These are phyloP conservation scores for Populus tomentosa DNA, from an alignment of 441 rosid species.

Conservation along the genomic window DNA sequence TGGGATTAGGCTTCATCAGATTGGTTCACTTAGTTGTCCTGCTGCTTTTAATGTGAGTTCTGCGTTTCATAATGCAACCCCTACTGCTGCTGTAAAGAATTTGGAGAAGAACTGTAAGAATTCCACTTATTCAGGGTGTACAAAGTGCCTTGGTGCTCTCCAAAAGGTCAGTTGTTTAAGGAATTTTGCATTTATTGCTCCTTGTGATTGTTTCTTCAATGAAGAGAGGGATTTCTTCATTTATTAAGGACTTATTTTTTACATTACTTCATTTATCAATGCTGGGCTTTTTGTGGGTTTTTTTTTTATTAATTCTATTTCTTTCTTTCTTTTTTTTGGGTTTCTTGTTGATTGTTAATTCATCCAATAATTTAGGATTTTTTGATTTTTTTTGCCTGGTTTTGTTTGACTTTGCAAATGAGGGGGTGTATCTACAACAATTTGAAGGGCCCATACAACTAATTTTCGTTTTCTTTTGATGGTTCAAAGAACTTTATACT, in stretches of 20 bases:
- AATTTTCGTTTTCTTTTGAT: neutral
- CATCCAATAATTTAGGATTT: neutral
- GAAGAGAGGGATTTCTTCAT: neutral
- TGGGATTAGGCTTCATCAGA: conserved; percentile 94
- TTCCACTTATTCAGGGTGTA: conserved; percentile 86
- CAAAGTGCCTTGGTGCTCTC: conserved; percentile 89
- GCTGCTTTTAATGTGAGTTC: conserved; percentile 80
- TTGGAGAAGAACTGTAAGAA: conserved; percentile 86
- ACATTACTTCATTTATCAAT: too few species aligned
- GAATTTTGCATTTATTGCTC: conserved; percentile 12
- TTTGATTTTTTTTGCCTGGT: too few species aligned
- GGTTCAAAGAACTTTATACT: neutral
- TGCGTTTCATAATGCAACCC: conserved; percentile 66
- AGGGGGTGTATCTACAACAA: neutral
- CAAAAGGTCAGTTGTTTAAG: conserved; percentile 57
- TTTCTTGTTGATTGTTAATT: neutral
- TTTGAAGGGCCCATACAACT: neutral
- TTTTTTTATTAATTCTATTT: too few species aligned
- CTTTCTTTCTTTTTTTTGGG: too few species aligned
- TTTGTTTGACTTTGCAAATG: neutral
- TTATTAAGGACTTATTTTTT: neutral
- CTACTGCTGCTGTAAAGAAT: conserved; percentile 81
- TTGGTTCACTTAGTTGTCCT: conserved; percentile 89
- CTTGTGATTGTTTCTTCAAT: neutral
- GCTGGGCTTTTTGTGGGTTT: neutral